Evolutionary conservation across 1,284 basidiomycete genomes (phyloP).

Genomic region (Marasmius sp.): DNA sequence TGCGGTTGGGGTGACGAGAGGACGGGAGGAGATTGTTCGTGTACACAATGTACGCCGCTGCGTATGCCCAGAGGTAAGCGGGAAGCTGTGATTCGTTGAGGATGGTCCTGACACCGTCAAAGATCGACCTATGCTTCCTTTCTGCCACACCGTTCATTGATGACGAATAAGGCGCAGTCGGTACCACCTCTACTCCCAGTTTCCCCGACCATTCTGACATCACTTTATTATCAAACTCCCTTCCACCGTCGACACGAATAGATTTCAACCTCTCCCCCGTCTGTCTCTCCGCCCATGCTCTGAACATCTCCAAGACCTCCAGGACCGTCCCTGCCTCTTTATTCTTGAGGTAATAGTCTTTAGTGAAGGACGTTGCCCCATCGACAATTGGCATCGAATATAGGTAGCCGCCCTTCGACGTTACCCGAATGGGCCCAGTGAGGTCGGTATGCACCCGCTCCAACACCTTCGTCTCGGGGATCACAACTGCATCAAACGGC

Average conservation of each 20-base stretch:
- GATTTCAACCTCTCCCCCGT: slow-evolving; percentile 11
- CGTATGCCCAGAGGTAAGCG: slow-evolving; percentile 16
- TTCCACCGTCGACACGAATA: slow-evolving; percentile 10
- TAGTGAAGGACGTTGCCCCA: slow-evolving; percentile 6
- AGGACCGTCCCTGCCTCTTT: slow-evolving; percentile 5
- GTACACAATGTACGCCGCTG: slow-evolving; percentile 16
- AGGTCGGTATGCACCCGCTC: slow-evolving; percentile 8
- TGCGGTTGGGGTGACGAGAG: slow-evolving; percentile 12
- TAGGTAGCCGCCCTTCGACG: slow-evolving; percentile 5
- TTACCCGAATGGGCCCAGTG: slow-evolving; percentile 7
- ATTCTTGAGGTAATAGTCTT: slow-evolving; percentile 11
- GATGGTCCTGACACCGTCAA: slow-evolving; percentile 15
- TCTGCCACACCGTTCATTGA: slow-evolving; percentile 11
- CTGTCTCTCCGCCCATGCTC: slow-evolving; percentile 3
- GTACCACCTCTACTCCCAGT: slow-evolving; percentile 17
- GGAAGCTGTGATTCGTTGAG: slow-evolving; percentile 17
- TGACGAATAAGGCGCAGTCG: slow-evolving; percentile 18
- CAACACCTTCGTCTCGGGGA: background rate
- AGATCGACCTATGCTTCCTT: slow-evolving; percentile 15
- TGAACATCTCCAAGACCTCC: slow-evolving; percentile 5
- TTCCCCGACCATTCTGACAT: background rate
- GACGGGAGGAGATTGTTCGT: slow-evolving; percentile 21
- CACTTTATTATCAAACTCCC: slow-evolving; percentile 10
- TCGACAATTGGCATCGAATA: slow-evolving; percentile 17
- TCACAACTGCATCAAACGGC: slow-evolving; percentile 6